A percentile compares a stretch with the other conserved stretches of the same genome.
Evolutionary conservation across 148 eudicot genomes (phyloP).

Genomic region (Rhododendron molle): DNA sequence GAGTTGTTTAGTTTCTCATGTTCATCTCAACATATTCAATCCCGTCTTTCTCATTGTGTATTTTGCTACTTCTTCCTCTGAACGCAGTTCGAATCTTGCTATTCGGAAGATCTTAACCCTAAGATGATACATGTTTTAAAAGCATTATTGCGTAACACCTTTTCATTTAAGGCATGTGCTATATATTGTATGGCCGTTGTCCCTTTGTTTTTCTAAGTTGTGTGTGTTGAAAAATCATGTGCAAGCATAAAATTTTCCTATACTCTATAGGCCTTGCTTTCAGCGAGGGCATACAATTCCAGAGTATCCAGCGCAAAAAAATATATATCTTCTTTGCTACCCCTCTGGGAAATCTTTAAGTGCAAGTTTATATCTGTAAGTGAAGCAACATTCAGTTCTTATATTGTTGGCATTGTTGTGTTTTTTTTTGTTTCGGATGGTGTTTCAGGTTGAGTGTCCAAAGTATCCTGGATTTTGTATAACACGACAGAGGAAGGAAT

Average conservation of each 20-base stretch:
- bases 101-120: not conserved
- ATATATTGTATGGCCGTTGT: not conserved
- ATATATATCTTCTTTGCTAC: not conserved
- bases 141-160: not conserved
- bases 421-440: conserved; percentile 10
- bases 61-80: not conserved
- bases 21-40: not conserved
- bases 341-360: not conserved
- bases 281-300: not conserved
- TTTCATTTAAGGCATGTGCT: not conserved
- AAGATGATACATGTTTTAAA: not conserved
- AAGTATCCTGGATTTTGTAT: conserved; percentile 97
- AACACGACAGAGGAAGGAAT: conserved; percentile 80
- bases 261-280: not conserved
- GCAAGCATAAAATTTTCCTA: not conserved
- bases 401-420: not conserved
- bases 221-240: not conserved
- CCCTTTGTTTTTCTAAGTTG: not conserved
- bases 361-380: not conserved
- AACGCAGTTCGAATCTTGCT: not conserved
- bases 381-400: not conserved
- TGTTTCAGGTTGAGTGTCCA: conserved; percentile 90
- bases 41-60: not conserved
- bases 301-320: not conserved
- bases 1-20: not conserved